Evolutionary conservation across 2,329 filamentous ascomycete genomes (phyloP), one percentile per base, ranked within the genome.

Genomic region (Fusarium oligoseptatum): DNA sequence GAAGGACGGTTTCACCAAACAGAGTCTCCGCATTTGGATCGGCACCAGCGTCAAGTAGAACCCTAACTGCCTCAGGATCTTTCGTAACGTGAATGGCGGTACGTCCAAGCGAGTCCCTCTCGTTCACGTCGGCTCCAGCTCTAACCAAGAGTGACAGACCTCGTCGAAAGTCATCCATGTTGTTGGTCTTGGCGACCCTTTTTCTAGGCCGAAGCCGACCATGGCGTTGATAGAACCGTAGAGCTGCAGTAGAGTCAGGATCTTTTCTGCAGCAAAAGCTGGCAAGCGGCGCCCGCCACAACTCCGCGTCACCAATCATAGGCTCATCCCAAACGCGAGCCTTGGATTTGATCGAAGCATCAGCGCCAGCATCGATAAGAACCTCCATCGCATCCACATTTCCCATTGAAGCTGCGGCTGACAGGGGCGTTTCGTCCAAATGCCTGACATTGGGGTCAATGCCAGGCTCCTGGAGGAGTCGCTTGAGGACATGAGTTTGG

Each of bases 331-430:
- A 57, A 57, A 14, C 2, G 34, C 14, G 29, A 20, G 6, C 17
- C 37, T 37, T 45, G 58, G 72, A 78, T 9, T 56, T 20, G 15
- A 72, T 56, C 27, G 77, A 79, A 4, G 78, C 77, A 72, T 81
- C 74, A 7, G 81, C 83, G 3, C 82, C 82, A 32, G 80, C 76
- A 14, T 79, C 62, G 3, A 84, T 62, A 29, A 84, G 67, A 1
- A 74, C 52, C 9, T 66, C 57, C 1, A 82, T 66, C 5, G 78
- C 66, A 2, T 68, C 67, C 4, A 72, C 17, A 24, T 79, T 56
- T 17, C 3, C 4, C 4, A 1, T 12, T 0, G 63, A 37, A 4
- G 70, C 72, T 3, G 74, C 75, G 12, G 71, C 55, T 20, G 72
- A 77, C 2, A 83, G 64, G 6, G 78, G 61, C 3, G 80, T 81